Evolutionary conservation across 164 flowering plant species (phyloP).

Genomic region (Macadamia tetraphylla): DNA sequence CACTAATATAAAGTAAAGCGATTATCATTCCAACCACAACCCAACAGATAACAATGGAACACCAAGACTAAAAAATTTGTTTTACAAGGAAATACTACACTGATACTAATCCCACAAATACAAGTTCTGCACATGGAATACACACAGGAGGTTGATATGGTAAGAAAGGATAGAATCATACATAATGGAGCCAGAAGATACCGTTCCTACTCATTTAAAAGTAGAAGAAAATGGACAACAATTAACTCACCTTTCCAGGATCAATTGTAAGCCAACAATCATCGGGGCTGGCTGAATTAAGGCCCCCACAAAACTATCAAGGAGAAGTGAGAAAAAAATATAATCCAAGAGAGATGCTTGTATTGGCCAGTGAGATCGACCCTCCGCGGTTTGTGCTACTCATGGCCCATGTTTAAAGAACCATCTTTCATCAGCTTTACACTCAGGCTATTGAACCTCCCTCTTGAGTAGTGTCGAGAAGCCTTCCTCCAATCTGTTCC

Average conservation of each 20-base stretch:
- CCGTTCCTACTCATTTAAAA: slow-evolving; percentile 15
- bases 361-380: slow-evolving; percentile 7
- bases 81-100: no score
- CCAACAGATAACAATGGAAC: neutral
- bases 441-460: slow-evolving; percentile 88
- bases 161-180: slow-evolving; percentile 15
- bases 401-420: slow-evolving; percentile 62
- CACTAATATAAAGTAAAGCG: no score
- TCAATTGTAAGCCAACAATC: slow-evolving; percentile 22
- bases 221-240: slow-evolving; percentile 12
- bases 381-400: slow-evolving; percentile 14
- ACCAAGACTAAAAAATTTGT: no score
- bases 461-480: slow-evolving; percentile 90
- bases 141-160: neutral
- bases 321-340: neutral
- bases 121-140: neutral
- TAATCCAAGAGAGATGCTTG: slow-evolving; percentile 4
- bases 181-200: slow-evolving; percentile 11
- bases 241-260: slow-evolving; percentile 11
- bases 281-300: slow-evolving; percentile 1
- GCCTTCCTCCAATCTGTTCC: slow-evolving; percentile 99
- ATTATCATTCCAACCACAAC: no score
- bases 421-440: slow-evolving; percentile 89
- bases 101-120: no score
- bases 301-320: slow-evolving; percentile 20